Conservation (phyloP, 2,329 filamentous ascomycete species). For the Curvularia lunata region DNA sequence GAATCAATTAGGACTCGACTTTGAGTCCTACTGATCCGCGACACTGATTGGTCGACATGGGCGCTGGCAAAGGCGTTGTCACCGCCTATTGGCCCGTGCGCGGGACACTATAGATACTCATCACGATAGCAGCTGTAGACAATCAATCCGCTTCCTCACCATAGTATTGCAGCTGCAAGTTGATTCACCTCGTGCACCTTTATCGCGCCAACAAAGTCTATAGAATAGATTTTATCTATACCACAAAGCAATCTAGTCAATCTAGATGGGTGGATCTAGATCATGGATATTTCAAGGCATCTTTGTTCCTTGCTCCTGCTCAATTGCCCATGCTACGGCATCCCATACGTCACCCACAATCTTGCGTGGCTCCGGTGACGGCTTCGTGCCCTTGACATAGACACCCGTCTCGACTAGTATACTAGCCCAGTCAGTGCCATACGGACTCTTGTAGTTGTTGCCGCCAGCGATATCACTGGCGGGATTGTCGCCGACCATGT, state of each 20-base stretch:
- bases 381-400: constrained; percentile 63
- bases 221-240: not conserved
- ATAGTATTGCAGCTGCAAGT: too few species aligned
- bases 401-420: constrained; percentile 83
- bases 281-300: constrained; percentile 28
- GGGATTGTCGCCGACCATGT: constrained; percentile 82
- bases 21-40: too few species aligned
- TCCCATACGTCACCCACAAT: constrained; percentile 77
- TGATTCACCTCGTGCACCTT: too few species aligned
- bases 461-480: constrained; percentile 90
- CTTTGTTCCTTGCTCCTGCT: constrained; percentile 56
- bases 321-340: constrained; percentile 78
- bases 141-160: too few species aligned
- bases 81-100: too few species aligned
- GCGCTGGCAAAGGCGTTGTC: too few species aligned
- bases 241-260: not conserved
- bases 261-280: not conserved
- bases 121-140: too few species aligned
- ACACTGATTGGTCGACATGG: too few species aligned
- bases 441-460: constrained; percentile 72
- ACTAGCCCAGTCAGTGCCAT: constrained; percentile 76
- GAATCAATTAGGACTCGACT: too few species aligned
- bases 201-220: too few species aligned
- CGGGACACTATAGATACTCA: too few species aligned
- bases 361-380: constrained; percentile 66